Evolutionary conservation across 2,329 filamentous ascomycete species (phyloP), one percentile per base, ranked within the genome.

Genomic region (Penicillium sp.): DNA sequence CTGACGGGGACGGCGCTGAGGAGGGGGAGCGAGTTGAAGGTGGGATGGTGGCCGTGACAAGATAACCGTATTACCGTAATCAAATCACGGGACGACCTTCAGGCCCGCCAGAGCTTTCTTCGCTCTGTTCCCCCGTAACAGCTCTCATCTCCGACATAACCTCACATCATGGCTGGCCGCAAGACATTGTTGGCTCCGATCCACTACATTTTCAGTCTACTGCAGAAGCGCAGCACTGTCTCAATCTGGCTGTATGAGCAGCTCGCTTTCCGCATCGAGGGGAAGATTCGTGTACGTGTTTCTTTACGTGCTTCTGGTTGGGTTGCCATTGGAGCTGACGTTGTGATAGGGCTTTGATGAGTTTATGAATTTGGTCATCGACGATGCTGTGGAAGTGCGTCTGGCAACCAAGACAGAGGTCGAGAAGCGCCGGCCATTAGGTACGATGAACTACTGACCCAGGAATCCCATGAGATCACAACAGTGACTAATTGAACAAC

Each of bases 221-320:
- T 97, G 9, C 91, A 84, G 64, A 77, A 88, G 71, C 86, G 90
- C 65, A 84, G 87, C 13, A 91, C 87, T 1, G 89, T 97, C 33
- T 89, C 88, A 63, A 88, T 99, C 66, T 99, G 93, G 93, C 78
- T 99, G 35, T 97, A 95, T 72, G 93, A 99, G 76, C 93, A 99
- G 79, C 78, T 97, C 46, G 84, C 85, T 12, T 91, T 95, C 66
- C 81, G 93, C 53, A 96, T 99, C 66, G 91, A 97, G 75, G 93
- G 93, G 55, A 95, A 92, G 76, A 95, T 99, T 59, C 83, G 93
- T 65, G 92, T 95, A 72, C 56, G 84, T 72, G 19, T 19, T 49
- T 37, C n/a, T 28, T 38, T 39, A 45, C 25, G 37, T n/a, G 38
- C 45, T 14, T 11, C 25, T n/a, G 25, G 13, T 28, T 31, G 44